Evolutionary conservation across 352 stramenopile species (phyloP).

Genomic region (Pythium oligandrum): DNA sequence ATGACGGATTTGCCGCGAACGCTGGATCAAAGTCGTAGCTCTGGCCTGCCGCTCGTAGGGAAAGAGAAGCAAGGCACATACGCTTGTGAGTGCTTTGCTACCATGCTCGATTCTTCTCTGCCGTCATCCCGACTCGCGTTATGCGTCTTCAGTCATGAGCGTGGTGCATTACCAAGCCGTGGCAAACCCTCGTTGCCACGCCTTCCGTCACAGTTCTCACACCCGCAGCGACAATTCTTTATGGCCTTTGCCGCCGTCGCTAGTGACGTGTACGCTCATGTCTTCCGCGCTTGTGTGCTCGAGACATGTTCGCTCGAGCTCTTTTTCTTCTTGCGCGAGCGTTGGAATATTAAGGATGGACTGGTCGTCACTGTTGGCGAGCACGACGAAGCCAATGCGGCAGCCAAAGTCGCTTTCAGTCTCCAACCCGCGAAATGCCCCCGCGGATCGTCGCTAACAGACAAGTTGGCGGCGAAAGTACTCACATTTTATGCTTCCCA

Average conservation of each 20-base stretch:
- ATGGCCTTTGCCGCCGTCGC: conserved; percentile 44
- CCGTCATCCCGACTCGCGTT: conserved; percentile 28
- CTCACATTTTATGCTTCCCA: conserved; percentile 25
- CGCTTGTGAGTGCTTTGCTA: conserved; percentile 47
- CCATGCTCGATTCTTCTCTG: conserved; percentile 47
- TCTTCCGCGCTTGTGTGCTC: conserved; percentile 52
- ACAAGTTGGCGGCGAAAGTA: conserved; percentile 28
- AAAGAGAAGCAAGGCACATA: conserved; percentile 53
- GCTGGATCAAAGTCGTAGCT: conserved; percentile 44
- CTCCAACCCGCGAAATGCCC: conserved; percentile 27
- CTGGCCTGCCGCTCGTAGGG: conserved; percentile 31
- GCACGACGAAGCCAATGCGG: not conserved
- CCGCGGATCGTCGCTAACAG: conserved; percentile 8
- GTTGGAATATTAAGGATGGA: conserved; percentile 35
- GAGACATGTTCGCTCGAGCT: conserved; percentile 40
- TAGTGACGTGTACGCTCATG: conserved; percentile 39
- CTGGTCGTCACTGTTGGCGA: conserved; percentile 28
- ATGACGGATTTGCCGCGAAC: conserved; percentile 76
- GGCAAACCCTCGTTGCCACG: not conserved
- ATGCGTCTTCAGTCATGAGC: conserved; percentile 55
- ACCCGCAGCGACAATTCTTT: conserved; percentile 51
- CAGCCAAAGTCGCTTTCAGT: conserved; percentile 19
- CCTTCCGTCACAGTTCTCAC: conserved; percentile 27
- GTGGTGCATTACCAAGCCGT: not conserved
- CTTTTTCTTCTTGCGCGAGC: conserved; percentile 41